Evolutionary conservation across 1,284 basidiomycete species (phyloP).

Genomic region (Cryptococcus jaspeensis): DNA sequence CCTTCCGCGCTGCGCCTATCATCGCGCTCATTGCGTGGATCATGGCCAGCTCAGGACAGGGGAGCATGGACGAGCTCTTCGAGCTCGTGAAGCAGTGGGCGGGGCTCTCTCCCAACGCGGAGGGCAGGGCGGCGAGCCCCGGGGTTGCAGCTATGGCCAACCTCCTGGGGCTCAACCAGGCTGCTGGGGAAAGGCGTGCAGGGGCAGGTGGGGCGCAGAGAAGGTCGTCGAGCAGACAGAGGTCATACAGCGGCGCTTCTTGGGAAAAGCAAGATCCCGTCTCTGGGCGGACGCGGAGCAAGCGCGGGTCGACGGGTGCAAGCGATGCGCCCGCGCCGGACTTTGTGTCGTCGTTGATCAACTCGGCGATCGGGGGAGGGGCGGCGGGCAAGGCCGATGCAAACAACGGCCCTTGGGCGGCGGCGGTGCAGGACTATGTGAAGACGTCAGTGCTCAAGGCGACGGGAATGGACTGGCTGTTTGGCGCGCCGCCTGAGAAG

Average conservation of each 20-base stretch:
- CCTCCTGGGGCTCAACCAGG: slow-evolving; percentile 8
- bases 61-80: slow-evolving; percentile 39
- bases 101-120: slow-evolving; percentile 19
- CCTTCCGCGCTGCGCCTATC: slow-evolving; percentile 39
- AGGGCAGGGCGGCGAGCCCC: slow-evolving; percentile 4
- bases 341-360: slow-evolving; percentile 6
- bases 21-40: slow-evolving; percentile 42
- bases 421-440: slow-evolving; percentile 40
- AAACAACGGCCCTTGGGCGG: slow-evolving; percentile 18
- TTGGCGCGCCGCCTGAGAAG: slow-evolving; percentile 13
- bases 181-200: no score
- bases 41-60: slow-evolving; percentile 45
- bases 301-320: not conserved
- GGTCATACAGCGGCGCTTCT: not conserved
- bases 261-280: not conserved
- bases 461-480: slow-evolving; percentile 39
- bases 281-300: not conserved
- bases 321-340: not conserved
- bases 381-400: not conserved
- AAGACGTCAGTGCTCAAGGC: slow-evolving; percentile 34
- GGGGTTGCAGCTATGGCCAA: slow-evolving; percentile 18
- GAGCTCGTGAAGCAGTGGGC: slow-evolving; percentile 38
- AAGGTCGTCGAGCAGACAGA: not conserved
- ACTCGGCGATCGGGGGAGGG: slow-evolving; percentile 6
- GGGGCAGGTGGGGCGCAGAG: no score